Percentiles rank a stretch among this genome's conserved stretches.
Evolutionary conservation across 2,329 filamentous ascomycete species (phyloP).

Genomic region (Malbranchea cinnamomea): DNA sequence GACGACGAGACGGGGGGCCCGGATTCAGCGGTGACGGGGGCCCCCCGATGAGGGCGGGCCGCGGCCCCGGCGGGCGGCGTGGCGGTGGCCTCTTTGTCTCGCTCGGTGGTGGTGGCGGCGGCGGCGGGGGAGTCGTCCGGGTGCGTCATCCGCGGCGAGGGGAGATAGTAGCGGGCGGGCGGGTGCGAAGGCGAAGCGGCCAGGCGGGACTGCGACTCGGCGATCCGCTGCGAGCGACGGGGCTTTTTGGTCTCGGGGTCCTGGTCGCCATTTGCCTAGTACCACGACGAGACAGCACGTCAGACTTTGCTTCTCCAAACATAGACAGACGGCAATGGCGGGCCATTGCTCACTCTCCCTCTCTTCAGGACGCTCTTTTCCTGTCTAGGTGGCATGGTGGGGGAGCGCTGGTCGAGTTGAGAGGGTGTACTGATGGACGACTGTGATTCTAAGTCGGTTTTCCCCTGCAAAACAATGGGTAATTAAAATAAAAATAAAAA

Average conservation of each 20-base stretch:
- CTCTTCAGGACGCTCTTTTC: constrained; percentile 82
- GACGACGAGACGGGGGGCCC: no score
- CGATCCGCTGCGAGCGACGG: constrained; percentile 62
- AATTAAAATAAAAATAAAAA: no score
- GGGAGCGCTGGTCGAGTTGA: neutral
- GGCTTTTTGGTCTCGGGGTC: constrained; percentile 61
- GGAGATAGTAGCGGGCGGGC: constrained; percentile 63
- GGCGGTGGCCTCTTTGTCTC: constrained; percentile 53
- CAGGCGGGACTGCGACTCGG: no score
- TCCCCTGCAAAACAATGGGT: no score
- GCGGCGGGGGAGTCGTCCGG: constrained; percentile 48
- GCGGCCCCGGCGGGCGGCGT: constrained; percentile 53
- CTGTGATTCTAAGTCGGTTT: no score
- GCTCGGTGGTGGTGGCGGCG: no score
- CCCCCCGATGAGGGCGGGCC: no score
- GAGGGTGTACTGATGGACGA: no score
- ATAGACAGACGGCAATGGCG: constrained; percentile 14
- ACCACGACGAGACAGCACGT: constrained; percentile 39
- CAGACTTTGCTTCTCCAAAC: no score
- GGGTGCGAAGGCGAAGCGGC: no score
- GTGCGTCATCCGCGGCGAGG: constrained; percentile 67
- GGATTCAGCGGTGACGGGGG: no score
- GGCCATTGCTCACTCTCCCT: constrained; percentile 45
- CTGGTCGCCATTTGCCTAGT: constrained; percentile 47
- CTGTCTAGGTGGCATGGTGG: constrained; percentile 26